These are phyloP conservation scores for Aspergillus tubingensis DNA, from an alignment of 2,329 filamentous ascomycete species.

Conservation along the genomic window DNA sequence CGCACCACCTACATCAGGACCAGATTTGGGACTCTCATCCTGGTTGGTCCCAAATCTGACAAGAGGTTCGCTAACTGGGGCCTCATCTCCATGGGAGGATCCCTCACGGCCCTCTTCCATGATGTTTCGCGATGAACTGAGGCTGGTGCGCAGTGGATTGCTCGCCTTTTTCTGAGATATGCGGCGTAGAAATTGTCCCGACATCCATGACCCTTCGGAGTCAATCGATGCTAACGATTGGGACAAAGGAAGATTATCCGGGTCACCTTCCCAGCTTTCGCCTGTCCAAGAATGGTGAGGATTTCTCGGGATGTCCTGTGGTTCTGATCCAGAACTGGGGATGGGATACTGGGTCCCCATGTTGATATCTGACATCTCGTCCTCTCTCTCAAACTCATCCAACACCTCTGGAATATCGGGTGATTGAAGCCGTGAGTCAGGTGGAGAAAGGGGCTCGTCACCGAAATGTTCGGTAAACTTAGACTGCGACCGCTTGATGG, in stretches of 20 bases:
- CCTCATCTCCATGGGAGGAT: conserved; percentile 56
- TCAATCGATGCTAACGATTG: conserved; percentile 92
- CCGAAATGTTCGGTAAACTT: conserved; percentile 91
- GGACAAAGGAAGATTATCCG: conserved; percentile 58
- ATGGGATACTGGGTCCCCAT: conserved; percentile 26
- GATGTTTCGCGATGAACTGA: conserved; percentile 36
- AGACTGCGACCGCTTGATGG: conserved; percentile 79
- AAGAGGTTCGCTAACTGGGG: conserved; percentile 75
- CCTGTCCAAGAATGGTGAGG: conserved; percentile 40
- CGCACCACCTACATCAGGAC: conserved; percentile 55
- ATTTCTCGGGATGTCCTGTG: conserved; percentile 30
- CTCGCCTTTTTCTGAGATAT: conserved; percentile 47
- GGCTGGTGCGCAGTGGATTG: conserved; percentile 43
- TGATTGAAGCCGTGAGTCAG: conserved; percentile 77
- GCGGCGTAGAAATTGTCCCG: conserved; percentile 64
- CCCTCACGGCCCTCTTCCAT: conserved; percentile 57
- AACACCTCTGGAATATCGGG: conserved; percentile 60
- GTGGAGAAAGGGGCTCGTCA: conserved; percentile 81
- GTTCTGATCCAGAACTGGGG: conserved; percentile 30
- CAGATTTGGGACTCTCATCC: conserved; percentile 48
- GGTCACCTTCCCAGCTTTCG: conserved; percentile 53
- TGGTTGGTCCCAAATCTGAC: conserved; percentile 54
- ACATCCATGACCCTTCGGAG: conserved; percentile 94
- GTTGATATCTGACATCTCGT: conserved; percentile 15
- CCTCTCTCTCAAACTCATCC: conserved; percentile 14